phyloP scores from a whole-genome alignment of 2,329 filamentous ascomycete species.

The Alternaria atra region DNA sequence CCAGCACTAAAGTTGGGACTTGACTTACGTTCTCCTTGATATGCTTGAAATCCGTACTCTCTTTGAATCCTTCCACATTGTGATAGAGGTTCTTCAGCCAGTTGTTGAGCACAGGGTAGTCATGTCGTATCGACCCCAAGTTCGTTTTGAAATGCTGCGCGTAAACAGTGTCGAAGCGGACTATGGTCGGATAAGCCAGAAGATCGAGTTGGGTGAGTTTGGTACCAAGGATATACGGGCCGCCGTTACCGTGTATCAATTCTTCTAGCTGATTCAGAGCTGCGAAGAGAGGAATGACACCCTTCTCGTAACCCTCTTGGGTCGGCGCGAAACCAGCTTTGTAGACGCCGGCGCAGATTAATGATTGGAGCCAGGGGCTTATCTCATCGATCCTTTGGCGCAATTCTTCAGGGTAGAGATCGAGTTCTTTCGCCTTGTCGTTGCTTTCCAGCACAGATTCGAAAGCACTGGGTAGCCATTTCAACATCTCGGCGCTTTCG shows the following conservation, averaged over 20 bases:
- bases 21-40: constrained; percentile 69
- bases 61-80: constrained; percentile 62
- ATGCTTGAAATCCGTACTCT: constrained; percentile 71
- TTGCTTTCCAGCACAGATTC: constrained; percentile 57
- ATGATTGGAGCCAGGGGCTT: constrained; percentile 62
- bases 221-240: constrained; percentile 66
- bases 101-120: constrained; percentile 68
- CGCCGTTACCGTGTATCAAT: constrained; percentile 56
- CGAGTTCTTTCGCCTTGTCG: constrained; percentile 50
- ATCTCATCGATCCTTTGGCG: constrained; percentile 62
- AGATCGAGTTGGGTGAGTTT: constrained; percentile 68
- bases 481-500: constrained; percentile 67
- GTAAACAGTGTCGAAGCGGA: constrained; percentile 70
- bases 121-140: constrained; percentile 66
- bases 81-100: constrained; percentile 70
- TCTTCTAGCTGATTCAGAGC: constrained; percentile 68
- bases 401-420: constrained; percentile 64
- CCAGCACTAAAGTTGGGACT: neutral
- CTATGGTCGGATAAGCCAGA: constrained; percentile 64
- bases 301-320: constrained; percentile 65
- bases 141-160: constrained; percentile 75
- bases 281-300: constrained; percentile 65
- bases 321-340: constrained; percentile 66
- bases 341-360: constrained; percentile 70
- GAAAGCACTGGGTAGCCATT: constrained; percentile 67